Evolutionary conservation across 1,284 basidiomycete genomes (phyloP).

Genomic region (Ceratorhiza oryzae-sativae): DNA sequence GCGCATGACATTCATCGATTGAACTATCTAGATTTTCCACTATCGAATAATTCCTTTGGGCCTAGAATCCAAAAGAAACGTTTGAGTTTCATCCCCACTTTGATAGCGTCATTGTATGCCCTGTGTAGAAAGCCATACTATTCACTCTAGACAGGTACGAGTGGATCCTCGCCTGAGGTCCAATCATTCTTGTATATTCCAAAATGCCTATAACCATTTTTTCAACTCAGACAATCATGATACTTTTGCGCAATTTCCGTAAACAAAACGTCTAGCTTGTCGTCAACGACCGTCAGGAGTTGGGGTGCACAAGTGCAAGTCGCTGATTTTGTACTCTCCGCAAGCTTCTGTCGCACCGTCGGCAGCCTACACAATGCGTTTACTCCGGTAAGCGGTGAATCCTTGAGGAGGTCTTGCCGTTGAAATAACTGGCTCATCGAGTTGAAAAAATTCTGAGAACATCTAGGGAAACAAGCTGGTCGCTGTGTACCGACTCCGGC

Average conservation of each 20-base stretch:
- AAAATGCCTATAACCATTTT: not conserved
- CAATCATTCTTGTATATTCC: not conserved
- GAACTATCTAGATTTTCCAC: no score
- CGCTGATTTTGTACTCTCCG: no score
- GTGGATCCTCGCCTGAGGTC: no score
- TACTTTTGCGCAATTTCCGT: not conserved
- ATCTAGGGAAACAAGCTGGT: not conserved
- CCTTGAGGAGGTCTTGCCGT: not conserved
- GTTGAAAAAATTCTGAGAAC: not conserved
- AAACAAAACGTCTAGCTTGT: not conserved
- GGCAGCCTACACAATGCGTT: not conserved
- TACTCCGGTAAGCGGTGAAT: not conserved
- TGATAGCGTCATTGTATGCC: no score
- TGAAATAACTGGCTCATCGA: not conserved
- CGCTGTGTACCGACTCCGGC: not conserved
- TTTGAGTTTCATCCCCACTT: no score
- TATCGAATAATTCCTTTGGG: no score
- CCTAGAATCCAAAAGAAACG: no score
- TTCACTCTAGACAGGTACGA: no score
- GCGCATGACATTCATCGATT: no score
- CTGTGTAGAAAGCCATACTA: no score
- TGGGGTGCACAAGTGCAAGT: not conserved
- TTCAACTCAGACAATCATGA: not conserved
- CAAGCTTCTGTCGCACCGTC: not conserved
- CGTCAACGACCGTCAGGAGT: not conserved